Evolutionary conservation across 1,284 basidiomycete genomes (phyloP).

Genomic region (Cryptococcus sp.): DNA sequence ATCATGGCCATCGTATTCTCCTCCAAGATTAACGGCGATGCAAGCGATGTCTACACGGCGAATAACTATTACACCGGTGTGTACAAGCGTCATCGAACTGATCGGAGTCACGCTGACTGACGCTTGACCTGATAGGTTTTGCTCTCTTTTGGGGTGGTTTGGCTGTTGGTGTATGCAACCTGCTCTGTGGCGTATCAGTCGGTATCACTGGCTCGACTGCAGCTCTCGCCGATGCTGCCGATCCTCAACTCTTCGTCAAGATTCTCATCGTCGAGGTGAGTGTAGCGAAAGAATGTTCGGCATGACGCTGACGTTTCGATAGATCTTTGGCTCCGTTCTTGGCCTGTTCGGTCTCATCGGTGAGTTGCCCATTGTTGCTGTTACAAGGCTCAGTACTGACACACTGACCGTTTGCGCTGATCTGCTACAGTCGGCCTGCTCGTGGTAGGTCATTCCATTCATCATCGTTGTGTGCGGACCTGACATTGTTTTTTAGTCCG

Average conservation of each 20-base stretch:
- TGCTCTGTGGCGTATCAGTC: conserved; percentile 88
- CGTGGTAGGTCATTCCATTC: conserved; percentile 37
- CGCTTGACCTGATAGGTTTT: conserved; percentile 61
- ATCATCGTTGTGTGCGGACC: not conserved
- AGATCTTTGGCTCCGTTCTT: conserved; percentile 90
- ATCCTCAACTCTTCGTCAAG: conserved; percentile 89
- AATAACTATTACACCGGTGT: conserved; percentile 87
- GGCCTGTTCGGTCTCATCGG: conserved; percentile 89
- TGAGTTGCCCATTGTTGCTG: conserved; percentile 53
- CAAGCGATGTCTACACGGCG: conserved; percentile 71
- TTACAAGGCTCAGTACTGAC: too few species aligned
- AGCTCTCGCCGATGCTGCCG: conserved; percentile 86
- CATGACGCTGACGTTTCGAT: conserved; percentile 12
- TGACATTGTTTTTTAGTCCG: conserved; percentile 32
- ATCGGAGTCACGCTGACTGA: not conserved
- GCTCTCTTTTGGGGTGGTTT: conserved; percentile 94
- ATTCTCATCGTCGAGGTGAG: conserved; percentile 79
- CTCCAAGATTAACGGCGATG: conserved; percentile 66
- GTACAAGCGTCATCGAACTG: conserved; percentile 19
- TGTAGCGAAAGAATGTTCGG: not conserved
- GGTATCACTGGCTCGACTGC: conserved; percentile 90
- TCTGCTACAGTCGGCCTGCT: conserved; percentile 50
- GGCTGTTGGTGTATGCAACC: conserved; percentile 82
- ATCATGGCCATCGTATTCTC: conserved; percentile 95
- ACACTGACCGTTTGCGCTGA: conserved; percentile 14